A percentile compares a stretch with the other conserved stretches of the same genome.
phyloP scores from a whole-genome alignment of 2,329 filamentous ascomycete species.

The Aspergillus quadricinctus region DNA sequence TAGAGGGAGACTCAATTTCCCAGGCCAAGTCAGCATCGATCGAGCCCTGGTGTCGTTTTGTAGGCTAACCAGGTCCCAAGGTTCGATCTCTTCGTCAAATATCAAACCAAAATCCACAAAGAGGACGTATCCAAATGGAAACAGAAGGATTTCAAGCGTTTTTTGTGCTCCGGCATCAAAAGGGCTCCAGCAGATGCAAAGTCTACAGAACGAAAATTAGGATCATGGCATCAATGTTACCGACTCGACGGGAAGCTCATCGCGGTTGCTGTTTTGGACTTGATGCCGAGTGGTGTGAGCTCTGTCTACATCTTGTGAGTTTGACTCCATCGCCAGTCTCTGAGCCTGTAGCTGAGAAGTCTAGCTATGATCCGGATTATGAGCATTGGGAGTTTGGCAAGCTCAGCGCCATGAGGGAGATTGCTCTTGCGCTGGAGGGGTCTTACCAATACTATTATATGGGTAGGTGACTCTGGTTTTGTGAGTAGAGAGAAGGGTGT shows the following conservation, averaged over 20 bases:
- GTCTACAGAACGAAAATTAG: slow-evolving; percentile 40
- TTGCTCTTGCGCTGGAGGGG: slow-evolving; percentile 51
- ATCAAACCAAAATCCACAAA: slow-evolving; percentile 44
- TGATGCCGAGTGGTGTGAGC: slow-evolving; percentile 45
- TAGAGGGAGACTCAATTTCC: slow-evolving; percentile 46
- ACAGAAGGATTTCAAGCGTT: slow-evolving; percentile 42
- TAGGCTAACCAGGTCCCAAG: slow-evolving; percentile 18
- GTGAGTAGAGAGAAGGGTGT: background rate
- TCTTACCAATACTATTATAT: slow-evolving; percentile 62
- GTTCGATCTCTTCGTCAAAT: slow-evolving; percentile 44
- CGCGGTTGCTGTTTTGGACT: slow-evolving; percentile 46
- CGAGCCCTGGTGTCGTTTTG: background rate
- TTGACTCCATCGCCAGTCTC: background rate
- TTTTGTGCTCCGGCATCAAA: slow-evolving; percentile 45
- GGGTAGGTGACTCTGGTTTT: slow-evolving; percentile 39
- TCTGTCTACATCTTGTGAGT: slow-evolving; percentile 49
- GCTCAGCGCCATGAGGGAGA: slow-evolving; percentile 57
- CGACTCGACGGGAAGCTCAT: slow-evolving; percentile 47
- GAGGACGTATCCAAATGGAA: slow-evolving; percentile 43
- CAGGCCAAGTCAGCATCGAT: slow-evolving; percentile 39
- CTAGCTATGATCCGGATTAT: slow-evolving; percentile 57
- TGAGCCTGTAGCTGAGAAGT: slow-evolving; percentile 1
- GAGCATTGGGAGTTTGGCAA: slow-evolving; percentile 61
- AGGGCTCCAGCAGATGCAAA: slow-evolving; percentile 32
- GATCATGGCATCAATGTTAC: slow-evolving; percentile 50